Base-by-base conservation (phyloP, 2,329 filamentous ascomycete genomes). In the Dothidotthia symphoricarpi region DNA sequence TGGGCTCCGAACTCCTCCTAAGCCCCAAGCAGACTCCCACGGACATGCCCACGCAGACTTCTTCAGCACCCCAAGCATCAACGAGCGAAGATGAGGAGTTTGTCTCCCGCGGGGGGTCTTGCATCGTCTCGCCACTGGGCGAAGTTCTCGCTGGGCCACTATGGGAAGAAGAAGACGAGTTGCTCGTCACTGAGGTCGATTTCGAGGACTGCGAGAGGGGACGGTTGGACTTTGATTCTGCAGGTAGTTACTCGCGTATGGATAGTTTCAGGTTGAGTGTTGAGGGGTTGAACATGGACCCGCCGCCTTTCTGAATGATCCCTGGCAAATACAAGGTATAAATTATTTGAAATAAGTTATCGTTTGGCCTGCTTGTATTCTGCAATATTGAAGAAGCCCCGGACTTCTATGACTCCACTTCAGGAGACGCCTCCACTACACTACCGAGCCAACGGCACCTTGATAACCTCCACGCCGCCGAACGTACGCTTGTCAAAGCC, bases 161-260 rank as follows among this genome's bases (percentile, higher is more conserved):
- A 41, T 95, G 89, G 89, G 86, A 95, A 42, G 67, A 73, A 30
- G 83, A 90, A 36, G 71, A 83, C 38, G 74, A 80, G 0, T 64
- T 95, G 19, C 69, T 89, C 34, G 78, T 78, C 24, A 75, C 80
- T 1, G 86, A 93, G 48, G 83, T 90, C 3, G 88, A 96, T 58
- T 84, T 96, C 56, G 86, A 94, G 31, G 88, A 95, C 51, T 95
- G 90, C 54, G 79, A 89, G 50, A 75, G 87, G 8, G 90, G 89
- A 0, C 73, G 88, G 35, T 64, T 95, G 49, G 89, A 95, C 63
- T 64, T 95, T 31, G 90, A 95, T 70, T 82, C 87, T 25, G 88
- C 81, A 2, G 90, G 90, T 0, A 89, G 85, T 59, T 95, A 95
- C 66, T 90, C 88, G 2, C 77, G 88, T 62, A 85, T 77, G 46